Conservation (phyloP, 1,139 yeast genomes). For the Geotrichum bryndzae region DNA sequence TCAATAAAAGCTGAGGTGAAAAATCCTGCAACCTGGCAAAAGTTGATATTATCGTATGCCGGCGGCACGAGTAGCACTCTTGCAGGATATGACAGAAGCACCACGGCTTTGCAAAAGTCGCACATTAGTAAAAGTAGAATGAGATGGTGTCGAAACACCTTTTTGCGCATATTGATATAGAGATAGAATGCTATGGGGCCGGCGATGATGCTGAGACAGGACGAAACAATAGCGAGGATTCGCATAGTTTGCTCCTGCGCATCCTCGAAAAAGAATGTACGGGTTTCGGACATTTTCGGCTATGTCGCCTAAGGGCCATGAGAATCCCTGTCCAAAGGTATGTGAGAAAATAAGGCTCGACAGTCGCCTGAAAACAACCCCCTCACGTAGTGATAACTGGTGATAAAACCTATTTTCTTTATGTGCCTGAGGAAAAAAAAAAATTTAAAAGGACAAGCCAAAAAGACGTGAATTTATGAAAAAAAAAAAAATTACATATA, state of each 20-base stretch:
- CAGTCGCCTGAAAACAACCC: too few species aligned
- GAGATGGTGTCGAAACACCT: slow-evolving; percentile 39
- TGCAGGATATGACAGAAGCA: slow-evolving; percentile 66
- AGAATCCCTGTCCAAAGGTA: too few species aligned
- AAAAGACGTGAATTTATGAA: too few species aligned
- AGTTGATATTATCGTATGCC: slow-evolving; percentile 47
- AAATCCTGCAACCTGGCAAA: slow-evolving; percentile 75
- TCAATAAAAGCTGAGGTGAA: slow-evolving; percentile 78
- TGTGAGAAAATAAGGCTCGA: too few species aligned
- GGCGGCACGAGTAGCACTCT: slow-evolving; percentile 46
- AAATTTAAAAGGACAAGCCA: too few species aligned
- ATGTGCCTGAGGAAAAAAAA: too few species aligned
- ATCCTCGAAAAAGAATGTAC: too few species aligned
- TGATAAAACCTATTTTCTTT: too few species aligned
- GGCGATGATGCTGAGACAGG: slow-evolving; percentile 29
- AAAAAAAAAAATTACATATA: too few species aligned
- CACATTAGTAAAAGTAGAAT: slow-evolving; percentile 60
- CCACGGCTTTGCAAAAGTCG: slow-evolving; percentile 69
- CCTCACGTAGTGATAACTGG: too few species aligned
- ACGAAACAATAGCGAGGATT: slow-evolving; percentile 29
- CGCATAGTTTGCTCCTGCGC: slow-evolving; percentile 17
- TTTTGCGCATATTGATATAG: slow-evolving; percentile 29
- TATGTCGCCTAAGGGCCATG: too few species aligned
- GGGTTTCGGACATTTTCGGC: too few species aligned
- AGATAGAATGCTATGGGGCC: slow-evolving; percentile 33